phyloP scores from a whole-genome alignment of 768 basidiomycete species.

The Austroboletus eburneus region DNA sequence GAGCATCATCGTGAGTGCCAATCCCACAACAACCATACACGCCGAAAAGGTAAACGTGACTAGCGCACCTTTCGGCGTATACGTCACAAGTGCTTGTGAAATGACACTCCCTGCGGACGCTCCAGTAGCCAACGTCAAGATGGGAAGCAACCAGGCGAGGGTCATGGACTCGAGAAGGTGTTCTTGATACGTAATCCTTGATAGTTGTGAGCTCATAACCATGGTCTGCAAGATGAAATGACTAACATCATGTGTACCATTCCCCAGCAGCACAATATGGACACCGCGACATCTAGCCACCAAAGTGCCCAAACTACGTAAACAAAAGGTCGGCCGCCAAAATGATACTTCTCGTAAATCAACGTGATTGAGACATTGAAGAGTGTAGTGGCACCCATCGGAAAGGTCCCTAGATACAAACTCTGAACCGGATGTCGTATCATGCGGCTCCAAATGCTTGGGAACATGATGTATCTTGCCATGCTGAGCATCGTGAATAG shows the following conservation, averaged over 20 bases:
- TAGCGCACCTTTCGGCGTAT: no score
- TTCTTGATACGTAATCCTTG: constrained; percentile 54
- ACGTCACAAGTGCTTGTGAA: constrained; percentile 38
- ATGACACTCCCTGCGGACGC: constrained; percentile 64
- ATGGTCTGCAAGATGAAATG: constrained; percentile 11
- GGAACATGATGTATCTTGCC: constrained; percentile 51
- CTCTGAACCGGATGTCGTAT: constrained; percentile 47
- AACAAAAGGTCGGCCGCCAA: constrained; percentile 51
- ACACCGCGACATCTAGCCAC: constrained; percentile 62
- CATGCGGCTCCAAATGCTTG: constrained; percentile 47
- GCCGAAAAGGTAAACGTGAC: constrained; percentile 36
- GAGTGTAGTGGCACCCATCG: constrained; percentile 61
- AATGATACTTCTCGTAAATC: constrained; percentile 39
- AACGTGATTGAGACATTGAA: constrained; percentile 47
- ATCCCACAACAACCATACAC: constrained; percentile 53
- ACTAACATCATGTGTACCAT: constrained; percentile 65
- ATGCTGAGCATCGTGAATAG: constrained; percentile 43
- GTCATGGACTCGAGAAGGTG: constrained; percentile 57
- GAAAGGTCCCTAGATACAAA: constrained; percentile 45
- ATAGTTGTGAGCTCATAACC: constrained; percentile 5
- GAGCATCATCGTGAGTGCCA: constrained; percentile 61
- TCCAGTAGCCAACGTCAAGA: constrained; percentile 69
- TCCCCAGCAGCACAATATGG: constrained; percentile 56
- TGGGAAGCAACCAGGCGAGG: constrained; percentile 68
- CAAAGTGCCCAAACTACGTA: constrained; percentile 60